Evolutionary conservation across 208 protist species (phyloP).

Genomic region (Balamuthia mandrillaris): DNA sequence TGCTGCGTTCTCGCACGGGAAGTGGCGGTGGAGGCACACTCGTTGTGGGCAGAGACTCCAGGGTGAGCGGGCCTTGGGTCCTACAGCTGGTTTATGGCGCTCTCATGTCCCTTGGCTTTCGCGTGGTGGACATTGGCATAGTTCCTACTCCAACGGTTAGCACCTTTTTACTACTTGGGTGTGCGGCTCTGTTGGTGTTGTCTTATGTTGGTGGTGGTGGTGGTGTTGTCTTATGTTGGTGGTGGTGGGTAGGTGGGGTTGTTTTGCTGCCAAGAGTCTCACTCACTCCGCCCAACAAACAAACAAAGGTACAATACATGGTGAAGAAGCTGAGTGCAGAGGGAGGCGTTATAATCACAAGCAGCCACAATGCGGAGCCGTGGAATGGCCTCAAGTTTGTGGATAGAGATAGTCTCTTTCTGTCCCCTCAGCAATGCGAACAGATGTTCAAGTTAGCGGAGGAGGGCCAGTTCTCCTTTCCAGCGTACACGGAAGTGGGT

Average conservation of each 20-base stretch:
- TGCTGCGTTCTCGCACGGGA: neutral
- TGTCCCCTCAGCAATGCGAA: slow-evolving; percentile 55
- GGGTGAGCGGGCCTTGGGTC: slow-evolving; percentile 67
- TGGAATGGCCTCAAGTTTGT: slow-evolving; percentile 79
- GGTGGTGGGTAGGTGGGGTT: too few relatives aligned
- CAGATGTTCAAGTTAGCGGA: slow-evolving; percentile 56
- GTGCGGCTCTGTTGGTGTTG: neutral
- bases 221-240: too few relatives aligned
- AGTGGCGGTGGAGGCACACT: slow-evolving; percentile 42
- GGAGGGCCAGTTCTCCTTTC: slow-evolving; percentile 9
- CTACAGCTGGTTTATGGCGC: slow-evolving; percentile 19
- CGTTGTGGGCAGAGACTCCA: slow-evolving; percentile 67
- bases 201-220: too few relatives aligned
- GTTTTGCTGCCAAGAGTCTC: too few relatives aligned
- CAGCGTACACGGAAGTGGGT: neutral
- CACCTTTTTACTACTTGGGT: neutral
- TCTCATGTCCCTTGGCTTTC: slow-evolving; percentile 42
- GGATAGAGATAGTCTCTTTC: slow-evolving; percentile 70
- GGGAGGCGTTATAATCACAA: slow-evolving; percentile 73
- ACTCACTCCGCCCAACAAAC: too few relatives aligned
- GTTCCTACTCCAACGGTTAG: slow-evolving; percentile 74
- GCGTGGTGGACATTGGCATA: slow-evolving; percentile 67
- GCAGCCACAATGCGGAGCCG: slow-evolving; percentile 66
- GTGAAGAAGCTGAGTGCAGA: slow-evolving; percentile 38
- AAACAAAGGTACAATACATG: slow-evolving; percentile 64